Base-by-base conservation (phyloP, 306 rosid species). In the cucumber (Cucumis sativus) region DNA sequence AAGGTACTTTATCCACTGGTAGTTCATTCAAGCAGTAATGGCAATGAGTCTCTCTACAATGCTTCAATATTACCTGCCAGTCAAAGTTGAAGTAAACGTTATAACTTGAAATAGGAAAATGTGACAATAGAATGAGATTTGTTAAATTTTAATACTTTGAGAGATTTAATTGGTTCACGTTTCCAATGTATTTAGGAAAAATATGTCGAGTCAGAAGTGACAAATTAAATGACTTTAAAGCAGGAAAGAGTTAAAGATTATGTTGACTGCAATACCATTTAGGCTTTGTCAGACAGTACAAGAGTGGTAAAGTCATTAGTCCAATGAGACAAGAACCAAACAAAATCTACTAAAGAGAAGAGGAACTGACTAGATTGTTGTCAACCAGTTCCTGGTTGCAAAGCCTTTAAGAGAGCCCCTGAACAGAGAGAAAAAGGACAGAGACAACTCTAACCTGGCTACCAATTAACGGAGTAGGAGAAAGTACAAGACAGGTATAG, bases 1-100 rank as follows among this genome's bases (percentile, higher is more conserved):
- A 93, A 35, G 98, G 89, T 79, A 93, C 91, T 76, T 78, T 86
- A 85, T 93, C 96, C 18, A 79, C 86, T 66, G 98, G 96, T 62
- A 93, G 92, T 79, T 93, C 96, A 84, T 91, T 88, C 85, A 93
- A 80, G 86, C 98, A 91, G 86, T 84, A 88, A 81, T 91, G 98
- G 79, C 98, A 93, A 88, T 89, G 96, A 61, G 92, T 91, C 80
- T 89, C 97, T 57, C 96, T 89, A 68, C 89, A 89, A 77, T 84
- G 89, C 90, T 91, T 93, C 76, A 84, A 80, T 75, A 91, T 84
- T 84, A 93, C 82, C 98, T 93, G 87, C 79, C 71, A 55, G 61
- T 14, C 39, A 63, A 16, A 67, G 4, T 56, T 15, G 16, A 41
- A 77, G 58, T 37, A 35, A 82, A 79, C 15, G 39, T 63, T 20